These are phyloP conservation scores for Colletotrichum sp. DNA, from an alignment of 2,329 filamentous ascomycete genomes.

Conservation along the genomic window DNA sequence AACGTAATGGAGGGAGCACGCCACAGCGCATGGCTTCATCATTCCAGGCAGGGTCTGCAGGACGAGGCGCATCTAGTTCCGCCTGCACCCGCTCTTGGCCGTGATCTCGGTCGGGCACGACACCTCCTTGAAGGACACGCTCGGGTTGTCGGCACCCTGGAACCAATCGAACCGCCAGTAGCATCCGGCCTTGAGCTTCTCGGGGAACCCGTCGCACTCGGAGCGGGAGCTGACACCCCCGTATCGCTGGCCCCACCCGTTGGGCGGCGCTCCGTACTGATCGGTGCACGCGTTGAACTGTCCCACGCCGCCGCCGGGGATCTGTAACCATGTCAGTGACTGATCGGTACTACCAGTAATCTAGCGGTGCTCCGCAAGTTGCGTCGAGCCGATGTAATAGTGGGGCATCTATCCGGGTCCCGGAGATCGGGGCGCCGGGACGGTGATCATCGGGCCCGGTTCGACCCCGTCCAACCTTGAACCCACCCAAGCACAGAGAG, in stretches of 20 bases:
- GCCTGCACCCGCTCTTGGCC: constrained; percentile 40
- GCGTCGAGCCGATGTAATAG: not conserved
- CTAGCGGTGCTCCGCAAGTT: not conserved
- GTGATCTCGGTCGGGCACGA: constrained; percentile 57
- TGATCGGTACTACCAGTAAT: not conserved
- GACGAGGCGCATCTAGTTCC: constrained; percentile 10
- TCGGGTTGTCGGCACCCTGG: constrained; percentile 61
- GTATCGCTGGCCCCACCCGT: constrained; percentile 63
- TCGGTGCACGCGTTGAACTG: constrained; percentile 48
- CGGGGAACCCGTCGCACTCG: constrained; percentile 59
- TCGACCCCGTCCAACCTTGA: not conserved
- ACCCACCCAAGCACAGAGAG: not conserved
- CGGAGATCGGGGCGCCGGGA: not conserved
- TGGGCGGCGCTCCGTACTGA: constrained; percentile 48
- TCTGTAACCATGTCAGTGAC: constrained; percentile 27
- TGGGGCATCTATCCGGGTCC: not conserved
- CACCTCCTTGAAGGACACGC: constrained; percentile 59
- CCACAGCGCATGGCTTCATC: not conserved
- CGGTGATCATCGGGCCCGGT: not conserved
- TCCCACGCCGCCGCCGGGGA: constrained; percentile 59
- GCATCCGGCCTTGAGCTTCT: constrained; percentile 60
- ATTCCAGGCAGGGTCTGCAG: not conserved
- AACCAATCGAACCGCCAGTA: constrained; percentile 72
- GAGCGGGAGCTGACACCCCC: constrained; percentile 57
- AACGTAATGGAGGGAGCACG: not conserved